A percentile compares a stretch with the other conserved stretches of the same genome.
These are phyloP conservation scores for Synchytrium microbalum DNA, from an alignment of 371 early-diverging fungal species.

Conservation along the genomic window DNA sequence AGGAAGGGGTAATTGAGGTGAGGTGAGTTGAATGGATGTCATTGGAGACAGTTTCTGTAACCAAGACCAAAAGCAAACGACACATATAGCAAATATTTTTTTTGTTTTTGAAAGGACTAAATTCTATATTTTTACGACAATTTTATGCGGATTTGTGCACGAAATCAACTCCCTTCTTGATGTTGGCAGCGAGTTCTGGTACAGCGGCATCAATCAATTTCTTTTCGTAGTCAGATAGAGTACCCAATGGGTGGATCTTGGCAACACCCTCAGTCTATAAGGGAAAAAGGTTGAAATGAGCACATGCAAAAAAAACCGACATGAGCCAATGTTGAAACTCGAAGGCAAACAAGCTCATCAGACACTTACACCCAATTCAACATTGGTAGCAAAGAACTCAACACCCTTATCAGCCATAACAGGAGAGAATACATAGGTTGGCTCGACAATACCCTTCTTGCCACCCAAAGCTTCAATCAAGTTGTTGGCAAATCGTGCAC, in stretches of 20 bases:
- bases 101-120: too few relatives aligned
- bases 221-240: slow-evolving; percentile 84
- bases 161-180: slow-evolving; percentile 53
- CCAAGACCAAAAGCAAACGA: too few relatives aligned
- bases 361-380: slow-evolving; percentile 76
- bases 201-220: slow-evolving; percentile 77
- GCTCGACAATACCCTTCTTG: slow-evolving; percentile 86
- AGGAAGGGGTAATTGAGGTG: too few relatives aligned
- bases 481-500: slow-evolving; percentile 90
- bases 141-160: slow-evolving; percentile 18
- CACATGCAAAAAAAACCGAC: neutral
- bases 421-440: slow-evolving; percentile 86
- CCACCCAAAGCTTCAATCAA: slow-evolving; percentile 80
- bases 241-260: slow-evolving; percentile 84
- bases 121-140: too few relatives aligned
- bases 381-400: slow-evolving; percentile 92
- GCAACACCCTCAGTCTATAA: slow-evolving; percentile 73
- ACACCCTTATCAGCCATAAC: slow-evolving; percentile 61
- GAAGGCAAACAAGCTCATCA: slow-evolving; percentile 1
- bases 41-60: too few relatives aligned
- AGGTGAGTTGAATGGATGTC: too few relatives aligned
- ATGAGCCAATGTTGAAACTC: too few relatives aligned
- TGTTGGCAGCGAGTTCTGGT: slow-evolving; percentile 91
- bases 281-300: neutral
- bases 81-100: too few relatives aligned